phyloP scores from a whole-genome alignment of 139 green algal species.

The Chlorella sp. region DNA sequence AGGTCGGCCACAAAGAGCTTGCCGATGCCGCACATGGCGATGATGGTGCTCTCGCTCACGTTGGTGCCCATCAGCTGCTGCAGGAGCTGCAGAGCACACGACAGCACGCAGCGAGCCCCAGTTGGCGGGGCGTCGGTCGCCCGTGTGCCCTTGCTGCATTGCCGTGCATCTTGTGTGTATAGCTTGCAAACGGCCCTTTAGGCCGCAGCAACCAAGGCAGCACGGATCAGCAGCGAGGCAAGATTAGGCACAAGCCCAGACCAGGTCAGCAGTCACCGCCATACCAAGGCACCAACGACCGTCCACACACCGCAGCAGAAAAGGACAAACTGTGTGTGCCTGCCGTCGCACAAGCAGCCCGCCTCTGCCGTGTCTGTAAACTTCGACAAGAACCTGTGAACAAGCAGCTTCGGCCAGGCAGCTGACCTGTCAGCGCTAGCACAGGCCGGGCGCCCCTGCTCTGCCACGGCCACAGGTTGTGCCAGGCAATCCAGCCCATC shows the following conservation, averaged over 20 bases:
- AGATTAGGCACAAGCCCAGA: no score
- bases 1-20: slow-evolving; percentile 80
- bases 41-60: slow-evolving; percentile 32
- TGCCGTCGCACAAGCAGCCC: not conserved
- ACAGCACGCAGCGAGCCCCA: not conserved
- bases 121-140: not conserved
- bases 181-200: not conserved
- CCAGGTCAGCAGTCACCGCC: no score
- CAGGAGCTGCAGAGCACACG: slow-evolving; percentile 3
- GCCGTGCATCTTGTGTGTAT: not conserved
- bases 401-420: no score
- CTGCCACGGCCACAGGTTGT: not conserved
- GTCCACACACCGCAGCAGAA: no score
- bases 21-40: slow-evolving; percentile 59
- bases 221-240: no score
- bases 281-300: no score
- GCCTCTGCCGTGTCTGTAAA: not conserved
- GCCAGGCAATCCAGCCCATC: no score
- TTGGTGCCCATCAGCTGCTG: slow-evolving; percentile 25
- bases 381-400: no score
- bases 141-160: not conserved
- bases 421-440: not conserved
- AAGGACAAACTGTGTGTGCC: not conserved
- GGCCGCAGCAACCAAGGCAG: no score
- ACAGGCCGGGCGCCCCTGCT: not conserved